These are phyloP conservation scores for Trichoderma erinaceum DNA, from an alignment of 495 filamentous ascomycete species.

Conservation along the genomic window DNA sequence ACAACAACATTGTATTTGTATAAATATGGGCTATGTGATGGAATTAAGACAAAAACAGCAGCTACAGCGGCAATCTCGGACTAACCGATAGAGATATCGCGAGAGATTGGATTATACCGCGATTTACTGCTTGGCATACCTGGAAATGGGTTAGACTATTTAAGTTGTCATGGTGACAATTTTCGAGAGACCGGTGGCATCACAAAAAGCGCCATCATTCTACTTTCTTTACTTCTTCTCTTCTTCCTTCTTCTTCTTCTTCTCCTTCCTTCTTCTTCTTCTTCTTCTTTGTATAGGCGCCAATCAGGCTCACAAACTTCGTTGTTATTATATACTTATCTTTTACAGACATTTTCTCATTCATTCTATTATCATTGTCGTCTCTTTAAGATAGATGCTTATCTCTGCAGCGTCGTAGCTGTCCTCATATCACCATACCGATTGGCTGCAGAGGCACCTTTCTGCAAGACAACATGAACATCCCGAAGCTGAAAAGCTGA, in stretches of 20 bases:
- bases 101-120: background rate
- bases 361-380: background rate
- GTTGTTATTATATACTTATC: background rate
- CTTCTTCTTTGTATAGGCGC: background rate
- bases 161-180: background rate
- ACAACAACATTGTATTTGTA: background rate
- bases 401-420: background rate
- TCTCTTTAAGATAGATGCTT: background rate
- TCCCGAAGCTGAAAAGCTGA: background rate
- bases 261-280: background rate
- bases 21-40: background rate
- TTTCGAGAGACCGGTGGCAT: background rate
- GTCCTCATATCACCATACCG: background rate
- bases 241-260: too few relatives aligned
- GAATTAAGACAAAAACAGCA: background rate
- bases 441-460: background rate
- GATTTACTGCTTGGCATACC: background rate
- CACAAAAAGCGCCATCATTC: too few relatives aligned
- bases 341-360: background rate
- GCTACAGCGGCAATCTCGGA: background rate
- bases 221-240: too few relatives aligned
- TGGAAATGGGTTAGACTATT: background rate
- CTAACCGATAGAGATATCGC: background rate
- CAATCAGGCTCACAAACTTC: background rate
- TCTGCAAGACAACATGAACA: background rate